Evolutionary conservation across 495 filamentous ascomycete genomes (phyloP).

Genomic region (Daldinia vernicosa): DNA sequence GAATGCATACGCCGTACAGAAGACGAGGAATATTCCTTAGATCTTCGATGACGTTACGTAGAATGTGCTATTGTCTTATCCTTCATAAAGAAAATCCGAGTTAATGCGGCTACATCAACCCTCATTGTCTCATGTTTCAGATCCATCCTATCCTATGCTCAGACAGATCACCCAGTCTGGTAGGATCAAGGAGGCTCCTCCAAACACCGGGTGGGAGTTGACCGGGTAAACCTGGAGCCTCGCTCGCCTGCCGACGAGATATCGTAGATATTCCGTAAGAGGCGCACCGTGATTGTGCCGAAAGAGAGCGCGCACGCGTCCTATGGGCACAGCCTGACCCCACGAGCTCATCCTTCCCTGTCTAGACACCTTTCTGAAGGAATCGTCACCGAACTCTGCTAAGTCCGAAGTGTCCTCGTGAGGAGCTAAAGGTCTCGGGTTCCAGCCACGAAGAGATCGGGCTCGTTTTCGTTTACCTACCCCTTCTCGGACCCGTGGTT

Average conservation of each 20-base stretch:
- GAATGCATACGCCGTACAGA: background rate
- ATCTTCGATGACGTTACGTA: conserved; percentile 4
- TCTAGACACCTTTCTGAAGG: background rate
- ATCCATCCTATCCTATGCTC: conserved; percentile 3
- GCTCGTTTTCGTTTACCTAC: background rate
- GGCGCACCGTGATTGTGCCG: conserved; percentile 33
- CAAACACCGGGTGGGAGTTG: background rate
- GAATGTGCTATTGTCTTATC: background rate
- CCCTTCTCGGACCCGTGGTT: background rate
- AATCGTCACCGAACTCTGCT: background rate
- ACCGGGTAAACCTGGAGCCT: background rate
- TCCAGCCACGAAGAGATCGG: background rate
- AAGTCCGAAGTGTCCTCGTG: background rate
- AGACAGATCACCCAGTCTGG: background rate
- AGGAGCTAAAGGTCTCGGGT: background rate
- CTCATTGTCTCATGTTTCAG: conserved; percentile 14
- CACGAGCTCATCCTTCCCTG: conserved; percentile 5
- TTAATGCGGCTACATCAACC: conserved; percentile 27
- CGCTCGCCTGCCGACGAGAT: background rate
- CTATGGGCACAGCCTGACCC: conserved; percentile 7
- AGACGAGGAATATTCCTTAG: background rate
- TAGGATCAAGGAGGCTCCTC: background rate
- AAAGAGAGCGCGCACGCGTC: conserved; percentile 2
- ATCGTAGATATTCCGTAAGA: background rate
- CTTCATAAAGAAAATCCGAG: background rate